Evolutionary conservation across 495 filamentous ascomycete species (phyloP).

Genomic region (Lasiosphaeria ovina): DNA sequence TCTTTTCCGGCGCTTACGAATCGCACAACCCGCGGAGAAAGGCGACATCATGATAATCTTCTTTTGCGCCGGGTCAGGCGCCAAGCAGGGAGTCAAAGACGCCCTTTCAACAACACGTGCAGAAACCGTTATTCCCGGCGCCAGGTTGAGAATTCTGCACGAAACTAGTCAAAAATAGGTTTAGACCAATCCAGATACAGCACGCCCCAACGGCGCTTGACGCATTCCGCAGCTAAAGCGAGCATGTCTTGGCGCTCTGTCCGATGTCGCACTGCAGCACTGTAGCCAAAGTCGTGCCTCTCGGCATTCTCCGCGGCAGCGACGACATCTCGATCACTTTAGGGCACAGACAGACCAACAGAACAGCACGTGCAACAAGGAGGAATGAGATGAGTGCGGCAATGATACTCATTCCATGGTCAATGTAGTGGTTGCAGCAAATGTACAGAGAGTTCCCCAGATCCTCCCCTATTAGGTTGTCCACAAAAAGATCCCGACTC

Average conservation of each 20-base stretch:
- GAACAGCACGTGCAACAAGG: neutral
- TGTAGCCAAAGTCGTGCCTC: neutral
- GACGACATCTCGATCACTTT: neutral
- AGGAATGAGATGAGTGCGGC: neutral
- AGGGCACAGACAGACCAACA: neutral
- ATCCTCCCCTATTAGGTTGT: constrained; percentile 28
- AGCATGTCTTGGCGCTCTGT: neutral
- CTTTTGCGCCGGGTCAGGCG: neutral
- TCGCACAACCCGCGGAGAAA: too few relatives aligned
- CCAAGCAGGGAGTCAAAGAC: neutral
- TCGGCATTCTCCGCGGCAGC: neutral
- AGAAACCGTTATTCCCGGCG: neutral
- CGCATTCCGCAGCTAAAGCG: neutral
- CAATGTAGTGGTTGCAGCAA: constrained; percentile 10
- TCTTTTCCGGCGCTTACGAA: too few relatives aligned
- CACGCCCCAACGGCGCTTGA: neutral
- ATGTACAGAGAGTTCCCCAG: constrained; percentile 28
- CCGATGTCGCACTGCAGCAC: neutral
- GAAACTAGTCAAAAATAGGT: neutral
- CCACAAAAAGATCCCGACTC: constrained; percentile 23
- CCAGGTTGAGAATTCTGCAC: too few relatives aligned
- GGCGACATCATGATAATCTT: neutral
- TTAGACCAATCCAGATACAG: neutral
- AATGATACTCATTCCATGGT: constrained; percentile 9
- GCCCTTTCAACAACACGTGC: neutral